Base-by-base conservation (phyloP, 176 grass and related monocot species). In the Alloteropsis semialata region DNA sequence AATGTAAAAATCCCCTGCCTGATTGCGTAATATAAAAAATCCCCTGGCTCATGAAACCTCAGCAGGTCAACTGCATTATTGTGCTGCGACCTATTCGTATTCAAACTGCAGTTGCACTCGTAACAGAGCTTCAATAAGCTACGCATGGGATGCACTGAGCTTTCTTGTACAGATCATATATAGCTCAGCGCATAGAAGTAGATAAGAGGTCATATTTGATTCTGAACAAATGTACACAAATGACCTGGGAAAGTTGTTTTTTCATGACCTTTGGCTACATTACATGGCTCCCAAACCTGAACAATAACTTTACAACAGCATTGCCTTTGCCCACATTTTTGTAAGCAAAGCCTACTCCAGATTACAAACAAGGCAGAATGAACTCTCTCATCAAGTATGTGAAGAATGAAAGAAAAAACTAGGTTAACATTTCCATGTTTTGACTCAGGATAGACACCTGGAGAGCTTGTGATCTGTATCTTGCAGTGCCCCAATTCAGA, bases 251-350 rank as follows among this genome's bases (percentile, higher is more conserved):
- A 76, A 53, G 48, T 21, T 72, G 36, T 38, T 80, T 80, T 80
- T 48, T 75, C 49, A 49, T 77, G 19, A 13, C 44, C 54, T 45
- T 81, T 57, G 11, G 3, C 38, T 30, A 65, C 27, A 50, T 43
- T 78, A 55, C 56, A 70, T 66, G 49, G n/a, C 58, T 48, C 72
- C 48, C 15, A 1, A 65, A 78, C n/a, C n/a, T n/a, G n/a, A 45
- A 89, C 46, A 86, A 81, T 28, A 38, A 66, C 37, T 81, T 82
- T 86, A 86, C 88, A 86, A 77, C 55, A 89, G 11, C 81, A 65
- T 22, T 25, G 38, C 17, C 16, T 46, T 19, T 27, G 21, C 53
- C 75, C n/a, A 22, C 14, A 18, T 29, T 41, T 60, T 49, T 24
- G 67, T 75, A 76, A 48, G 8, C 11, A 76, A 21, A 89, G 12